These are phyloP conservation scores for Puccinia horiana DNA, from an alignment of 1,284 basidiomycete genomes.

Conservation along the genomic window DNA sequence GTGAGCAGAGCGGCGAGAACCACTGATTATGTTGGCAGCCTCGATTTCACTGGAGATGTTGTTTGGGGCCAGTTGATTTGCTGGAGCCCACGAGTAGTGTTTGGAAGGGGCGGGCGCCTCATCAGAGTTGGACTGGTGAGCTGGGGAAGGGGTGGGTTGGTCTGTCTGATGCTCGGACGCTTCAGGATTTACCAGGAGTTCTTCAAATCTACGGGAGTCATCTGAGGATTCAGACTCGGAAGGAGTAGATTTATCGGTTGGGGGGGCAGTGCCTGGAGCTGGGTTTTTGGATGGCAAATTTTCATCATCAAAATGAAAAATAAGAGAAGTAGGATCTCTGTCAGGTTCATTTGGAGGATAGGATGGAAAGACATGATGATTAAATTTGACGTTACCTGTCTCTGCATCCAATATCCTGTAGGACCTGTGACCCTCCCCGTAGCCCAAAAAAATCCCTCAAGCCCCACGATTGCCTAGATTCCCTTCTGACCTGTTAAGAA, in stretches of 20 bases:
- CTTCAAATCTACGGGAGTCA: neutral
- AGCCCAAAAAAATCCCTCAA: neutral
- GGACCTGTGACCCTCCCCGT: neutral
- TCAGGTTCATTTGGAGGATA: neutral
- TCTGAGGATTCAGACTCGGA: neutral
- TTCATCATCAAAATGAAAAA: neutral
- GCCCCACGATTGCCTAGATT: neutral
- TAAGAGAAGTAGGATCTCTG: neutral
- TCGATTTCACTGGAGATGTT: neutral
- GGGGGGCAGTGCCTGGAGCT: neutral
- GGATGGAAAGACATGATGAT: neutral
- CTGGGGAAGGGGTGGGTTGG: neutral
- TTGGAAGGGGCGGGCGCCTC: neutral
- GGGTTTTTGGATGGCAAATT: neutral
- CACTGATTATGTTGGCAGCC: neutral
- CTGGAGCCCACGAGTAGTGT: neutral
- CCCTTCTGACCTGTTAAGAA: neutral
- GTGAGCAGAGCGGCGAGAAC: neutral
- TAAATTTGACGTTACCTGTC: conserved; percentile 15
- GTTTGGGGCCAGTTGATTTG: neutral
- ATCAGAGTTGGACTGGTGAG: neutral
- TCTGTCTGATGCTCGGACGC: neutral
- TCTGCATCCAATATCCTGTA: conserved; percentile 1
- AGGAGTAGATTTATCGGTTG: neutral
- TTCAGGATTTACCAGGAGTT: neutral